A percentile compares a stretch with the other conserved stretches of the same genome.
Evolutionary conservation across 768 basidiomycete genomes (phyloP).

Genomic region (Trametes gibbosa): DNA sequence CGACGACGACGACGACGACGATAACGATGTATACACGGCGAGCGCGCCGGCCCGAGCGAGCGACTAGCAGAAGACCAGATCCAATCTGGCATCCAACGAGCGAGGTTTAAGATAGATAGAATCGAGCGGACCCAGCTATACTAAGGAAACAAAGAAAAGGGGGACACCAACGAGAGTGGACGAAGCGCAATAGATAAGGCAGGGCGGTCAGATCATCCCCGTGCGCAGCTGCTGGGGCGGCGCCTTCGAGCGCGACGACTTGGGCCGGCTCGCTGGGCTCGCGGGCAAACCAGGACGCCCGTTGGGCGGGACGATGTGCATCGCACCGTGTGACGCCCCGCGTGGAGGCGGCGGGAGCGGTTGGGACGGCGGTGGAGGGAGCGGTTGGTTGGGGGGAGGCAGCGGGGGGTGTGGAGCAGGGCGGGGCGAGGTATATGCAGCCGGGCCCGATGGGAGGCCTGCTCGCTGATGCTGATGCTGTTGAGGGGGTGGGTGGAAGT

Average conservation of each 20-base stretch:
- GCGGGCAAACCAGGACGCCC: constrained; percentile 10
- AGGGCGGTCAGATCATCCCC: constrained; percentile 12
- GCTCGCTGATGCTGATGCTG: not conserved
- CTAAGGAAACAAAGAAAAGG: not conserved
- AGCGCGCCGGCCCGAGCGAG: not conserved
- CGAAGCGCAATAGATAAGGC: constrained; percentile 5
- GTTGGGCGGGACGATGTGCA: not conserved
- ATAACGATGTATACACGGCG: constrained; percentile 9
- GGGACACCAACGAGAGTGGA: not conserved
- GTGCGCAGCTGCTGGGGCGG: constrained; percentile 20
- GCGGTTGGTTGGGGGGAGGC: constrained; percentile 9
- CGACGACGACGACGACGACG: not conserved
- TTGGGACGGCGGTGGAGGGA: constrained; percentile 10
- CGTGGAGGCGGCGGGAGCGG: constrained; percentile 12
- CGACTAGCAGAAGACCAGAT: not conserved
- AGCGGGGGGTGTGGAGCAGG: constrained; percentile 13
- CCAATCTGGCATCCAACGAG: constrained; percentile 8
- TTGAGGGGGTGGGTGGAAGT: too few species aligned
- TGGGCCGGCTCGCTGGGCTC: constrained; percentile 9
- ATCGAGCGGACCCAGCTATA: not conserved
- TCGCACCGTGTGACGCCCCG: not conserved
- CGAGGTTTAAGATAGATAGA: constrained; percentile 18
- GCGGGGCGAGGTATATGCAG: constrained; percentile 11
- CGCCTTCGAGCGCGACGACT: constrained; percentile 12
- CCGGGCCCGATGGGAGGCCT: constrained; percentile 9